Evolutionary conservation across 2,329 filamentous ascomycete species (phyloP).

Genomic region (Beauveria brongniartii): DNA sequence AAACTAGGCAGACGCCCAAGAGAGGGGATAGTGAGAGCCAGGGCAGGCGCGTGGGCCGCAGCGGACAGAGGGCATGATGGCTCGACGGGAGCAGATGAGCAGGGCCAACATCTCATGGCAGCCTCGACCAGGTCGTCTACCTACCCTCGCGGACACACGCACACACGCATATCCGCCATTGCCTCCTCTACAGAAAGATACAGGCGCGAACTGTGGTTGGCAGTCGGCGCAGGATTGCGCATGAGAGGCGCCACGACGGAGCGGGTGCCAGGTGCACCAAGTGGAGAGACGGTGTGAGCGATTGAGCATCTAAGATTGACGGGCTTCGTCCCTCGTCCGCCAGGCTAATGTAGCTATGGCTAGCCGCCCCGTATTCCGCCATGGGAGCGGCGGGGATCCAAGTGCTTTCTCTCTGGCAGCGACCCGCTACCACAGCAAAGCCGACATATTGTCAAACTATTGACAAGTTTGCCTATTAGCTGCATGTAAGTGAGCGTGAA

Average conservation of each 20-base stretch:
- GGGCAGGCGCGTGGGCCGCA: background rate
- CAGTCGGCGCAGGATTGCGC: constrained; percentile 3
- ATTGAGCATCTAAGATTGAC: constrained; percentile 6
- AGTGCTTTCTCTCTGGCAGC: background rate
- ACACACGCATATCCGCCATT: constrained; percentile 8
- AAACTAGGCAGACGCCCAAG: background rate
- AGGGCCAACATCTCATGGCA: background rate
- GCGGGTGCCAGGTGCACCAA: background rate
- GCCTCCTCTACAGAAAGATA: background rate
- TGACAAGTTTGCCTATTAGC: background rate
- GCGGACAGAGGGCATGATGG: background rate
- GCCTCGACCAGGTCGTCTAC: background rate
- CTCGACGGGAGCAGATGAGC: constrained; percentile 11
- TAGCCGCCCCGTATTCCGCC: background rate
- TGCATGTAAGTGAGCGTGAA: background rate
- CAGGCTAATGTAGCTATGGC: background rate
- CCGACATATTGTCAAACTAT: background rate
- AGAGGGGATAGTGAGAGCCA: background rate
- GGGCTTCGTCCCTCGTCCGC: background rate
- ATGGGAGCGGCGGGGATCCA: background rate
- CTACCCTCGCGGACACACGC: background rate
- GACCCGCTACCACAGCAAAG: background rate
- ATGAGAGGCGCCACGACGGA: constrained; percentile 4
- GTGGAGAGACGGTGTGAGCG: constrained; percentile 1
- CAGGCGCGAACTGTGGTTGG: constrained; percentile 3